Percentiles rank a stretch among this genome's conserved stretches.
Conservation (phyloP, 2,329 filamentous ascomycete genomes). For the Akanthomyces dipterigenus region DNA sequence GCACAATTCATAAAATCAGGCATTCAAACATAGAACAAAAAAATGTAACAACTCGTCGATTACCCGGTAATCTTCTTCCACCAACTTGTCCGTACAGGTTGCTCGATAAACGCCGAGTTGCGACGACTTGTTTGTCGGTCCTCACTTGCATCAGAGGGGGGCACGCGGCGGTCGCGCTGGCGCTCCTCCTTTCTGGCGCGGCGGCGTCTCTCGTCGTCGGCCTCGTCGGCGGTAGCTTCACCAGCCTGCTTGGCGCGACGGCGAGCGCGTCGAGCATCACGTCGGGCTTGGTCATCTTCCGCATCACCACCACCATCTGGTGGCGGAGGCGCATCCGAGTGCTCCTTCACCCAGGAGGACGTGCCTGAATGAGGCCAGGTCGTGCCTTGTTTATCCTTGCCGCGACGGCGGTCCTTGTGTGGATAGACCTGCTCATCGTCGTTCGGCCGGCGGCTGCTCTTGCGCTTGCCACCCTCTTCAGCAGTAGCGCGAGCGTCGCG, state of each 20-base stretch:
- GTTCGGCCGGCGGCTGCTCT: conserved; percentile 33
- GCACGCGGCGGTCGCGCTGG: conserved; percentile 21
- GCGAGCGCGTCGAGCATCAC: conserved; percentile 40
- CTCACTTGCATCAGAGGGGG: conserved; percentile 7
- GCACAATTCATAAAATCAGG: conserved; percentile 9
- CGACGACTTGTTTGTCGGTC: conserved; percentile 4
- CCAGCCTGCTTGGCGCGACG: conserved; percentile 38
- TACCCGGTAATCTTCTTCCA: conserved; percentile 14
- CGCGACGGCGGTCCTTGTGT: conserved; percentile 32
- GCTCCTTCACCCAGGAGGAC: conserved; percentile 60
- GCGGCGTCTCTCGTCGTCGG: conserved; percentile 37
- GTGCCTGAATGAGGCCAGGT: conserved; percentile 59
- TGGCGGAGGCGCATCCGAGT: conserved; percentile 54
- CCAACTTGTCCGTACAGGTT: conserved; percentile 10
- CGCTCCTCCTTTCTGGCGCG: conserved; percentile 39
- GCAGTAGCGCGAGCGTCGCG: conserved; percentile 38
- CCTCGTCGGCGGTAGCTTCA: conserved; percentile 30
- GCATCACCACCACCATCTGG: conserved; percentile 36
- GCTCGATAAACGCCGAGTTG: conserved; percentile 7
- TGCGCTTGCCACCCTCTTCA: conserved; percentile 28
- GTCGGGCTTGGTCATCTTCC: conserved; percentile 43
- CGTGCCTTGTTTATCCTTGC: conserved; percentile 28
- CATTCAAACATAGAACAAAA: neutral
- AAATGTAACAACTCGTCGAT: neutral
- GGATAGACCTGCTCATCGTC: conserved; percentile 40